Percentiles rank a stretch among this genome's conserved stretches.
phyloP scores from a whole-genome alignment of 805 yeast species.

The Naumovozyma castellii region DNA sequence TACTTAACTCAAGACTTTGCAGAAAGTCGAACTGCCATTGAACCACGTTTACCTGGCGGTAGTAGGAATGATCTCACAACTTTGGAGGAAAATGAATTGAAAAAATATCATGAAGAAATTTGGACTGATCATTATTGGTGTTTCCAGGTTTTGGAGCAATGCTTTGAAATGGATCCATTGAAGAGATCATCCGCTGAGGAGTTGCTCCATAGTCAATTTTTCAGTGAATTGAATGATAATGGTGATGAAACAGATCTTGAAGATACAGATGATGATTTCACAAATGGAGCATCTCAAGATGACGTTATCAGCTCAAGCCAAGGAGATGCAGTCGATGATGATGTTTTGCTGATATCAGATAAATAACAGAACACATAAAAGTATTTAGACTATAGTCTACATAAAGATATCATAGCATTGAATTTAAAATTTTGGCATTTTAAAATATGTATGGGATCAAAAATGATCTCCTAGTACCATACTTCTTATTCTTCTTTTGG shows the following conservation, averaged over 20 bases:
- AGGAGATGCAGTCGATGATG: conserved; percentile 16
- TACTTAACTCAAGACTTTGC: conserved; percentile 33
- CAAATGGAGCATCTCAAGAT: conserved; percentile 23
- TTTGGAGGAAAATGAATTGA: conserved; percentile 15
- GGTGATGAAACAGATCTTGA: conserved; percentile 14
- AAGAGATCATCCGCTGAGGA: conserved; percentile 51
- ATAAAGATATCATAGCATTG: too few relatives aligned
- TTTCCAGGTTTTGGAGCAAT: conserved; percentile 46
- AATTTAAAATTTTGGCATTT: conserved; percentile 4
- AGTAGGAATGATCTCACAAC: conserved; percentile 5
- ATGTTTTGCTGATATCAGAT: conserved; percentile 20
- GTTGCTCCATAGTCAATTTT: conserved; percentile 49
- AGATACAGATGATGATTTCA: conserved; percentile 21
- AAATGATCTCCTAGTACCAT: conserved; percentile 72
- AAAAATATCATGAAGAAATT: conserved; percentile 27
- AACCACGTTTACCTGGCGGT: conserved; percentile 17
- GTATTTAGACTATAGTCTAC: neutral
- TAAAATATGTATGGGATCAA: conserved; percentile 66
- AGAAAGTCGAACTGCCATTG: conserved; percentile 25
- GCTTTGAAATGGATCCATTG: conserved; percentile 49
- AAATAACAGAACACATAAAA: conserved; percentile 1
- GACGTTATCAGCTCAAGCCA: conserved; percentile 13
- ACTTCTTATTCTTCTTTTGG: conserved; percentile 68
- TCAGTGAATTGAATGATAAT: conserved; percentile 34
- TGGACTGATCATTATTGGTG: conserved; percentile 35